Conservation (phyloP, 371 early-diverging fungal species). For the Mucor circinelloides region DNA sequence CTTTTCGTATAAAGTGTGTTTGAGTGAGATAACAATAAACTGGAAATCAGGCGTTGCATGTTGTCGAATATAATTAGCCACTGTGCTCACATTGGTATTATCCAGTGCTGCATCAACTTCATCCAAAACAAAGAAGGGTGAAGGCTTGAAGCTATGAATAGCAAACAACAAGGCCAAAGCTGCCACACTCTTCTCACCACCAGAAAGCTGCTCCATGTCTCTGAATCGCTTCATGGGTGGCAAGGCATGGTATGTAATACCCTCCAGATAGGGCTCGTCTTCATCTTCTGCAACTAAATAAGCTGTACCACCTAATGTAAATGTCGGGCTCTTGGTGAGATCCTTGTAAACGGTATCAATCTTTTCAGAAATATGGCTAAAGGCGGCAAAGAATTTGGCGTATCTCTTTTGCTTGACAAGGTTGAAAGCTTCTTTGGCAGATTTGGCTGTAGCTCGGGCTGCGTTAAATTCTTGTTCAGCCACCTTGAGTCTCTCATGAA, state of each 20-base stretch:
- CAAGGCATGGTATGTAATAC: conserved; percentile 98
- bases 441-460: conserved; percentile 77
- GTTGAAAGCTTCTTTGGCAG: conserved; percentile 80
- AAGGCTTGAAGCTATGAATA: conserved; percentile 92
- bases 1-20: conserved; percentile 92
- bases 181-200: conserved; percentile 99
- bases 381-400: conserved; percentile 86
- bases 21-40: conserved; percentile 99
- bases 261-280: conserved; percentile 95
- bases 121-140: conserved; percentile 99
- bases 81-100: conserved; percentile 93
- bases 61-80: conserved; percentile 88
- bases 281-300: conserved; percentile 93
- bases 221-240: conserved; percentile 99
- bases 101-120: conserved; percentile 99
- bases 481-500: conserved; percentile 74
- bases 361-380: conserved; percentile 82
- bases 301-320: conserved; percentile 95
- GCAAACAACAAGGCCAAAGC: conserved; percentile 98
- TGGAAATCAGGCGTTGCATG: conserved; percentile 74
- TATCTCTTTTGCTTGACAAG: conserved; percentile 83
- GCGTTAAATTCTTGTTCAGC: conserved; percentile 82
- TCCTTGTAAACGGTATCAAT: conserved; percentile 97
- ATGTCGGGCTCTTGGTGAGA: conserved; percentile 78
- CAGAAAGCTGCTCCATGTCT: conserved; percentile 98